Conservation (phyloP, 495 filamentous ascomycete species). For the Penicillium cataractarum region DNA sequence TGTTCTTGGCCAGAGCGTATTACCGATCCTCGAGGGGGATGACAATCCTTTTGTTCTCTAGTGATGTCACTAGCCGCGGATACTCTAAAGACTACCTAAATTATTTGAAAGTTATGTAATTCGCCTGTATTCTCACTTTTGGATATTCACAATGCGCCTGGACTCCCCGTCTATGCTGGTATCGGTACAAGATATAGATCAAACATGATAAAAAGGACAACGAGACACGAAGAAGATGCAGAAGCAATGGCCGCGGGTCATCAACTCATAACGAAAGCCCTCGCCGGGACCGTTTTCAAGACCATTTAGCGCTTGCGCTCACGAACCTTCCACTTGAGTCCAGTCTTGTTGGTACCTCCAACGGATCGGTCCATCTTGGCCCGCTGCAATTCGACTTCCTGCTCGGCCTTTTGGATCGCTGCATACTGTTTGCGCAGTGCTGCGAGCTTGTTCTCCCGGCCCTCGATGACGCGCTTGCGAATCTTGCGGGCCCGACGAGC, state of each 20-base stretch:
- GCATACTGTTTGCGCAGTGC: slow-evolving; percentile 69
- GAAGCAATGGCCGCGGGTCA: slow-evolving; percentile 25
- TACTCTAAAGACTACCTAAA: no score
- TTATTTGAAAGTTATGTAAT: background rate
- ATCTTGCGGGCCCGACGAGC: slow-evolving; percentile 49
- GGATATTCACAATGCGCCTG: slow-evolving; percentile 15
- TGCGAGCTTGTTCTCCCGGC: slow-evolving; percentile 58
- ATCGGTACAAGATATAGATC: slow-evolving; percentile 22
- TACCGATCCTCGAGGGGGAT: background rate
- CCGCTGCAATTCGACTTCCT: slow-evolving; percentile 74
- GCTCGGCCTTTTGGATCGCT: slow-evolving; percentile 72
- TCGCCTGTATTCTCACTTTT: slow-evolving; percentile 1
- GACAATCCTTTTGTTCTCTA: background rate
- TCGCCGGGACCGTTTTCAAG: background rate
- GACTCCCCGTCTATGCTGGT: slow-evolving; percentile 32
- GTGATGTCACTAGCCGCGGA: background rate
- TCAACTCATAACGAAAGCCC: slow-evolving; percentile 30
- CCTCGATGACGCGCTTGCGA: slow-evolving; percentile 53
- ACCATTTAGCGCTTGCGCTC: slow-evolving; percentile 73
- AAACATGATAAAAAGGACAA: slow-evolving; percentile 2
- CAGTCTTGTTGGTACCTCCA: slow-evolving; percentile 78
- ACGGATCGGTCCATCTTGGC: slow-evolving; percentile 81
- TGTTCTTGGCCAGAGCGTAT: background rate
- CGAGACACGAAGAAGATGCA: slow-evolving; percentile 12
- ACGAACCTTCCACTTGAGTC: slow-evolving; percentile 79